Conservation (phyloP, 2,329 filamentous ascomycete genomes). For the Calonectria pauciramosa region DNA sequence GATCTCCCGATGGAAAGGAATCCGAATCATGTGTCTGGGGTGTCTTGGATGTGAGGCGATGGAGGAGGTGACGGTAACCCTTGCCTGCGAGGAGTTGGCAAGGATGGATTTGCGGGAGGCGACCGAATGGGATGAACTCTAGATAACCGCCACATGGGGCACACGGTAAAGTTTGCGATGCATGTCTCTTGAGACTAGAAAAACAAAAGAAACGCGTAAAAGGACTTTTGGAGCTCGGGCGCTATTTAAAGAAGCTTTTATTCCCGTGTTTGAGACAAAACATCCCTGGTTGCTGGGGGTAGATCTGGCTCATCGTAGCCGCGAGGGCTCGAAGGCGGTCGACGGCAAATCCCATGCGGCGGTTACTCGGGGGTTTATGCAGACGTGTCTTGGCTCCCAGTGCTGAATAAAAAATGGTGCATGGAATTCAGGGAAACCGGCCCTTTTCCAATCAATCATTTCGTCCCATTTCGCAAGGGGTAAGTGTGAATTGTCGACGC, state of each 20-base stretch:
- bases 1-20: not conserved
- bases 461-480: slow-evolving; percentile 5
- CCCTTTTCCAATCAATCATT: slow-evolving; percentile 17
- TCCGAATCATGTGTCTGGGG: slow-evolving; percentile 2
- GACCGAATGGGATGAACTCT: not conserved
- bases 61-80: not conserved
- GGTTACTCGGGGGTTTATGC: slow-evolving; percentile 45
- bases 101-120: not conserved
- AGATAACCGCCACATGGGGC: slow-evolving; percentile 9
- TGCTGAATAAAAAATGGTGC: not conserved
- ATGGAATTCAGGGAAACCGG: slow-evolving; percentile 16
- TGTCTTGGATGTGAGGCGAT: not conserved
- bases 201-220: slow-evolving; percentile 13
- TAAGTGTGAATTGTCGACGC: not conserved
- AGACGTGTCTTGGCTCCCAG: slow-evolving; percentile 19
- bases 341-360: slow-evolving; percentile 7
- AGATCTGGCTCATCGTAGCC: slow-evolving; percentile 2
- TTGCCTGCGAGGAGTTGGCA: slow-evolving; percentile 4
- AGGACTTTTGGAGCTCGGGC: not conserved
- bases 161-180: slow-evolving; percentile 5
- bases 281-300: slow-evolving; percentile 7
- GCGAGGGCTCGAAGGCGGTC: not conserved
- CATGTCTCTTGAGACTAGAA: slow-evolving; percentile 1
- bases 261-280: slow-evolving; percentile 4
- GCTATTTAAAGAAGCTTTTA: slow-evolving; percentile 11